These are phyloP conservation scores for Monosporascus sp. DNA, from an alignment of 2,329 filamentous ascomycete genomes.

Conservation along the genomic window DNA sequence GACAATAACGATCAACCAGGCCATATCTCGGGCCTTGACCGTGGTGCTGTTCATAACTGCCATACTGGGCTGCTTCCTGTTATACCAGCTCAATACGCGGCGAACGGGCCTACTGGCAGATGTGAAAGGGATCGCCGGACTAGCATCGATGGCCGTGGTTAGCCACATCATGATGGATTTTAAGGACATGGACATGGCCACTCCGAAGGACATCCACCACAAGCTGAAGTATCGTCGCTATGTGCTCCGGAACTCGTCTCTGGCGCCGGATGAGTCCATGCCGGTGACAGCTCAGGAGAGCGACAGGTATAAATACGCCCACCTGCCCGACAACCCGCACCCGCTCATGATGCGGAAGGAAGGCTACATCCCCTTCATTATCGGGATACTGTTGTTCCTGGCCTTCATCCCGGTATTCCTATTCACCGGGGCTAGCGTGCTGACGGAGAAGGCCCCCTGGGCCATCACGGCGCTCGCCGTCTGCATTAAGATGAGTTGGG, in stretches of 20 bases:
- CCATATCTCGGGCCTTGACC: slow-evolving; percentile 59
- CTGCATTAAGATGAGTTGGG: slow-evolving; percentile 63
- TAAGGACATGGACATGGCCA: slow-evolving; percentile 63
- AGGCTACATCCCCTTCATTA: slow-evolving; percentile 57
- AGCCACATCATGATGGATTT: slow-evolving; percentile 72
- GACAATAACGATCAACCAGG: slow-evolving; percentile 47
- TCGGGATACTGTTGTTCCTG: slow-evolving; percentile 51
- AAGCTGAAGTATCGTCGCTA: slow-evolving; percentile 63
- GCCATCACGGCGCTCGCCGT: slow-evolving; percentile 61
- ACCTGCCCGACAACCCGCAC: slow-evolving; percentile 57
- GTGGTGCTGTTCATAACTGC: slow-evolving; percentile 52
- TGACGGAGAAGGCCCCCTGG: slow-evolving; percentile 61
- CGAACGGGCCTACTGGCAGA: slow-evolving; percentile 63
- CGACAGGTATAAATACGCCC: slow-evolving; percentile 43
- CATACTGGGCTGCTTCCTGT: slow-evolving; percentile 49
- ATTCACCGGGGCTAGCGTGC: slow-evolving; percentile 48
- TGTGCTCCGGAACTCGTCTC: slow-evolving; percentile 62
- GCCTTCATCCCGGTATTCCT: slow-evolving; percentile 56
- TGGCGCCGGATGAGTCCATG: slow-evolving; percentile 58
- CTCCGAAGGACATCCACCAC: slow-evolving; percentile 61
- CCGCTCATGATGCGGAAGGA: slow-evolving; percentile 61
- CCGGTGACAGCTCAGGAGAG: slow-evolving; percentile 34
- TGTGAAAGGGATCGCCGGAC: slow-evolving; percentile 67
- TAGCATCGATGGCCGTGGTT: slow-evolving; percentile 70
- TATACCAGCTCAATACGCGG: slow-evolving; percentile 56